Evolutionary conservation across 768 basidiomycete species (phyloP).

Genomic region (Macrolepiota albuminosa): DNA sequence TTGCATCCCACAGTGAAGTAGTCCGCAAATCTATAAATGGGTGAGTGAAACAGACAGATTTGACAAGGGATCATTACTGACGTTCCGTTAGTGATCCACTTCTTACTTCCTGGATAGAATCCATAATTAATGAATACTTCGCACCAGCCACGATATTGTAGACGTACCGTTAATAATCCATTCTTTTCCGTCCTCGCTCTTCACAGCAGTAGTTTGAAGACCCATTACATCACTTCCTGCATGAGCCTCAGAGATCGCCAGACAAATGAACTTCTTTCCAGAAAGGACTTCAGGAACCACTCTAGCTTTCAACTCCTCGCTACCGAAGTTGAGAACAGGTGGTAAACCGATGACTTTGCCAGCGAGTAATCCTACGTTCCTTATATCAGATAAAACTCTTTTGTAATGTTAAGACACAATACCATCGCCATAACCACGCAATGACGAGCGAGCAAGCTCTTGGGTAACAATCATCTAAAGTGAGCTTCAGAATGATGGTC

Average conservation of each 20-base stretch:
- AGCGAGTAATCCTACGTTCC: conserved; percentile 51
- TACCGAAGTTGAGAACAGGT: conserved; percentile 86
- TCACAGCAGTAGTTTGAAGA: conserved; percentile 70
- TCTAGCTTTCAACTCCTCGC: conserved; percentile 51
- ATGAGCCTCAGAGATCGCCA: conserved; percentile 88
- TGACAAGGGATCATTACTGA: conserved; percentile 23
- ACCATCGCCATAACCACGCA: conserved; percentile 86
- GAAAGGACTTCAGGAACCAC: conserved; percentile 64
- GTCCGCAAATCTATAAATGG: conserved; percentile 36
- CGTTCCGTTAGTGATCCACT: conserved; percentile 83
- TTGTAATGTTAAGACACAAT: background rate
- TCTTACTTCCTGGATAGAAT: conserved; percentile 53
- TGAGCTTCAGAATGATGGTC: conserved; percentile 1
- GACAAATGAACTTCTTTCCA: conserved; percentile 79
- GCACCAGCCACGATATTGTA: background rate
- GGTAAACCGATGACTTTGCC: conserved; percentile 86
- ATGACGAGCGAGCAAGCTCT: conserved; percentile 65
- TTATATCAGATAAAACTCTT: conserved; percentile 12
- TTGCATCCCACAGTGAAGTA: conserved; percentile 73
- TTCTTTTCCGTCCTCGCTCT: conserved; percentile 76
- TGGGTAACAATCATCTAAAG: conserved; percentile 74
- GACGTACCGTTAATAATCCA: conserved; percentile 74
- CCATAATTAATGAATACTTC: background rate
- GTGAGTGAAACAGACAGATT: background rate
- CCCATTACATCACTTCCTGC: conserved; percentile 85